Conservation (phyloP, 2,329 filamentous ascomycete species). For the Diatrype stigma region DNA sequence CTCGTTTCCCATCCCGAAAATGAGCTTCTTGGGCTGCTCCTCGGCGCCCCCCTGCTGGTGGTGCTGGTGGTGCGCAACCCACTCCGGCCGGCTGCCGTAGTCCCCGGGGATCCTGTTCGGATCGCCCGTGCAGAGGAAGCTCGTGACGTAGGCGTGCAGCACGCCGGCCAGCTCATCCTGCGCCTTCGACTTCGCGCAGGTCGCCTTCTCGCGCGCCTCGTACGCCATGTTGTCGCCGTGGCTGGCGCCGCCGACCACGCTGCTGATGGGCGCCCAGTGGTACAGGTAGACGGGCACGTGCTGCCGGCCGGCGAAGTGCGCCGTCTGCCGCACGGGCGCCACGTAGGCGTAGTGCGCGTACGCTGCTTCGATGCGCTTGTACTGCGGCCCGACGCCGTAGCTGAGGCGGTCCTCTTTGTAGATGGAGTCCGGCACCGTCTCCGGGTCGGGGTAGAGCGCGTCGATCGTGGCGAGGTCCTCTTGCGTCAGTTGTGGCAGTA, state of each 20-base stretch:
- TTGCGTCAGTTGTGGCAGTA: constrained; percentile 34
- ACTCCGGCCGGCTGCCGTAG: constrained; percentile 12
- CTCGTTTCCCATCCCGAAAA: constrained; percentile 42
- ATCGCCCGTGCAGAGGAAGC: constrained; percentile 43
- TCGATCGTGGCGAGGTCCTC: constrained; percentile 32
- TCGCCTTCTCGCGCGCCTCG: constrained; percentile 36
- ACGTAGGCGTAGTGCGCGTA: constrained; percentile 54
- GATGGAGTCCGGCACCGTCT: constrained; percentile 22
- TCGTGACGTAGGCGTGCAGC: constrained; percentile 44
- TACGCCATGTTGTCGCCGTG: constrained; percentile 47
- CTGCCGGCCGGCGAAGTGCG: constrained; percentile 34
- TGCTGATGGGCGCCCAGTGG: constrained; percentile 48
- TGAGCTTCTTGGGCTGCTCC: constrained; percentile 27
- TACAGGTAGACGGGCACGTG: constrained; percentile 43
- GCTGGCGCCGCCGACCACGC: constrained; percentile 38
- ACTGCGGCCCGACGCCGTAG: constrained; percentile 42
- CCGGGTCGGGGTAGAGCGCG: constrained; percentile 37
- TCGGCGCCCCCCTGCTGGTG: too few relatives aligned
- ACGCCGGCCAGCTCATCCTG: constrained; percentile 39
- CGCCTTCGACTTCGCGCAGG: constrained; percentile 29
- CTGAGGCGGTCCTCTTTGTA: constrained; percentile 34
- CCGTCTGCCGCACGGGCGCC: constrained; percentile 47
- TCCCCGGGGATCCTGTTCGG: constrained; percentile 34
- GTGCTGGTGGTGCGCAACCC: constrained; percentile 6
- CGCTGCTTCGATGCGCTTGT: constrained; percentile 49